phyloP scores from a whole-genome alignment of 2,329 filamentous ascomycete species.

The Ophiostoma sp. region DNA sequence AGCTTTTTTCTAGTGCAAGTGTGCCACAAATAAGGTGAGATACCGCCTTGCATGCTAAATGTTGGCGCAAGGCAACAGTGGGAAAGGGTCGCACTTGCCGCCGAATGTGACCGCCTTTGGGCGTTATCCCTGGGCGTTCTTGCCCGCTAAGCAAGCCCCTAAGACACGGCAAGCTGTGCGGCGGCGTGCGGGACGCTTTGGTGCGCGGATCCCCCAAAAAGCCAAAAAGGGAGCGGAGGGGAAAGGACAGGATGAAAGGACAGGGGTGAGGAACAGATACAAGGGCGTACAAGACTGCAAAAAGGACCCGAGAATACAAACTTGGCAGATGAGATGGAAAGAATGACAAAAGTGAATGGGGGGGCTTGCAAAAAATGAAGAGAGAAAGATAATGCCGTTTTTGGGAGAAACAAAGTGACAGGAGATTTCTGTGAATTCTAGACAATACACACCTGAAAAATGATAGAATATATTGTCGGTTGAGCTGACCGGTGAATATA shows the following conservation, averaged over 20 bases:
- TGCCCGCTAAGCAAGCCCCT: constrained; percentile 2
- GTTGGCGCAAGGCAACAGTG: constrained; percentile 19
- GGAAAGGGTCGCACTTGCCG: neutral
- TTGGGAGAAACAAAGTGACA: neutral
- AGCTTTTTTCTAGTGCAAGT: constrained; percentile 21
- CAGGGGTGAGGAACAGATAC: neutral
- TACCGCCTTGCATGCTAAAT: neutral
- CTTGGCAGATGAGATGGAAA: neutral
- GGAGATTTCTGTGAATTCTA: neutral
- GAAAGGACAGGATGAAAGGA: constrained; percentile 4
- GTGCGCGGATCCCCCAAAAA: neutral
- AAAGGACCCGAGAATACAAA: neutral
- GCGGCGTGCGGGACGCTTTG: neutral
- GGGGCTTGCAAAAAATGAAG: neutral
- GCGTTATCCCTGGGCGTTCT: neutral
- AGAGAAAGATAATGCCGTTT: neutral
- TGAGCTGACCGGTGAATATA: neutral
- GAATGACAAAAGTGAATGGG: neutral
- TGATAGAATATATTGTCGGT: neutral
- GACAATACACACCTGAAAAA: neutral
- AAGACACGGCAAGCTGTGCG: constrained; percentile 11
- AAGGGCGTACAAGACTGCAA: neutral
- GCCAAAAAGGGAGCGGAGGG: neutral
- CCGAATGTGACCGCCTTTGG: neutral
- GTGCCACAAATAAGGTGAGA: neutral